Conservation (phyloP, 1,284 basidiomycete genomes). For the Cutaneotrichosporon arboriforme region DNA sequence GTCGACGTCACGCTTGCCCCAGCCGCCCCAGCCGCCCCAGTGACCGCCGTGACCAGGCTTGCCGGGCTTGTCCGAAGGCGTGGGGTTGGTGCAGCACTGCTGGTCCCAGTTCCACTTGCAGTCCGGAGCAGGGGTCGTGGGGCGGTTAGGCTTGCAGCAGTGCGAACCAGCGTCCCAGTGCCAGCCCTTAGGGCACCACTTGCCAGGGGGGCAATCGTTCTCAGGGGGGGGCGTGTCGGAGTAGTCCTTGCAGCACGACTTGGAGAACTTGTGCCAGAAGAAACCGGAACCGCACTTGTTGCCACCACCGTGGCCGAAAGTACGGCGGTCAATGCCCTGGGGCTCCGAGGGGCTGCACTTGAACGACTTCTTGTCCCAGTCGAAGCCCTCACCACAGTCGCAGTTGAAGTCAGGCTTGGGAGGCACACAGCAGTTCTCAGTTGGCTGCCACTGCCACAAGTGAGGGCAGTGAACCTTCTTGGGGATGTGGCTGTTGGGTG, state of each 20-base stretch:
- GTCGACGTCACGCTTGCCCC: conserved; percentile 1
- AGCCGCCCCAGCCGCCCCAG: neutral
- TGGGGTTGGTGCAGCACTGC: conserved; percentile 25
- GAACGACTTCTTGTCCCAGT: conserved; percentile 26
- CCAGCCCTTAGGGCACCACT: conserved; percentile 40
- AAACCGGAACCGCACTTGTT: neutral
- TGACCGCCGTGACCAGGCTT: neutral
- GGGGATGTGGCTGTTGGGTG: neutral
- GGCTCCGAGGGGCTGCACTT: conserved; percentile 8
- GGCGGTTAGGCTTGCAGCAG: conserved; percentile 28
- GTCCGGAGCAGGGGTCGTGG: conserved; percentile 32
- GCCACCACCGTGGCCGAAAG: too few relatives aligned
- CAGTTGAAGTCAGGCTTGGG: conserved; percentile 5
- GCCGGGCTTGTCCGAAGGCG: conserved; percentile 6
- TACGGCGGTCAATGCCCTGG: too few relatives aligned
- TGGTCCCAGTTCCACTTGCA: conserved; percentile 35
- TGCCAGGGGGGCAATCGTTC: conserved; percentile 31
- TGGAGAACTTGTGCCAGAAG: conserved; percentile 31
- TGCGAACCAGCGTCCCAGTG: conserved; percentile 32
- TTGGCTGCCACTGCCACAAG: neutral
- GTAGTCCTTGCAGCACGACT: conserved; percentile 29
- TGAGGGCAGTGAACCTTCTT: neutral
- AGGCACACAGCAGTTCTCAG: conserved; percentile 1
- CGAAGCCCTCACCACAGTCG: conserved; percentile 42
- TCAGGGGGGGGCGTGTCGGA: conserved; percentile 21